Evolutionary conservation across 306 rosid genomes (phyloP), one percentile per base, ranked within the genome.

Genomic region (Prinsepia uniflora): DNA sequence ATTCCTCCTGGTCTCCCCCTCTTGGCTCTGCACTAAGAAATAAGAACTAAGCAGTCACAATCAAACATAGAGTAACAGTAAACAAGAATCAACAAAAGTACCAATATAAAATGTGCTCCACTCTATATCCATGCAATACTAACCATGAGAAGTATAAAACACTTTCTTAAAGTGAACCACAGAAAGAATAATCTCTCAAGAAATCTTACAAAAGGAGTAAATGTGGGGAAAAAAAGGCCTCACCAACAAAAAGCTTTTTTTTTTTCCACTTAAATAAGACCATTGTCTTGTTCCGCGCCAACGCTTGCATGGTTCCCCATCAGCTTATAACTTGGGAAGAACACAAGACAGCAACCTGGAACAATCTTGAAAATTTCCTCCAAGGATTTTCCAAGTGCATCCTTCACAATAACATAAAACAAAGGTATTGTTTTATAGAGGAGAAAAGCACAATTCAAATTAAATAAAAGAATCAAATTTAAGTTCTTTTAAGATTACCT

Each of bases 241-340:
- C 79, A 93, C 98, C 98, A 60, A 88, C 80, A 78, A 88, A 93
- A 81, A 93, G 88, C 22, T 85, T 93, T 93, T 45, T 85, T n/a
- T n/a, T n/a, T n/a, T 87, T 22, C 75, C 79, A 73, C 79, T 81
- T 67, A 93, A 77, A 40, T 73, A 85, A 73, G 96, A 85, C 98
- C 97, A 90, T 88, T 90, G 98, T 68, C 94, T 97, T 63, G 97
- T 93, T 85, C 87, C 97, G 48, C 82, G 79, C 98, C 98, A 93
- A 10, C 98, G 96, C 64, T 74, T 86, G 76, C 92, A 53, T 78
- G 90, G 82, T 88, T 93, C 42, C 91, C 96, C 97, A 93, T 86
- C 81, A 90, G 84, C 67, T 93, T 93, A 83, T 93, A 93, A 79
- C 97, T 93, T 57, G 98, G 97, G 75, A 93, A 90, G 82, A 93